phyloP scores from a whole-genome alignment of 75 land plant species.

The Selaginella moellendorffii region DNA sequence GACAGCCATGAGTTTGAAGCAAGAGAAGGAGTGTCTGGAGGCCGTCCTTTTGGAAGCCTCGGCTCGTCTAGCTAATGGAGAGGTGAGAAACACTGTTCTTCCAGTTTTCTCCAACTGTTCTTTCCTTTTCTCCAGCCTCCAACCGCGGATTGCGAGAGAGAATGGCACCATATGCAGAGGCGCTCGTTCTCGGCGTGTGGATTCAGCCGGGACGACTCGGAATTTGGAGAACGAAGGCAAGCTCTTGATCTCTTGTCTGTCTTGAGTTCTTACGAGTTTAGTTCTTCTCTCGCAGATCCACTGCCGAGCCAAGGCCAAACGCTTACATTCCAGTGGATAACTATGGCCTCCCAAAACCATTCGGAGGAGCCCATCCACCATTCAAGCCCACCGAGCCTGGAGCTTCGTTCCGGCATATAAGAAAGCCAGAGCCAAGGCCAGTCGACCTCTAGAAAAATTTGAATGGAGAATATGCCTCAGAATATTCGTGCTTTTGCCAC shows the following conservation, averaged over 20 bases:
- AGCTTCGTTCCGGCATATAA: neutral
- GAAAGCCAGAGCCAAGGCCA: neutral
- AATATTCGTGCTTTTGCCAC: too few species aligned
- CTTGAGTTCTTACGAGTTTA: neutral
- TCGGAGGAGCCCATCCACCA: neutral
- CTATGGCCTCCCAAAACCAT: neutral
- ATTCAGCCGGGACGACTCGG: neutral
- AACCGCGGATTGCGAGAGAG: neutral
- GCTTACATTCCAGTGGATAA: neutral
- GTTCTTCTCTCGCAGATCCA: neutral
- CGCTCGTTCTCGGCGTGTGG: neutral
- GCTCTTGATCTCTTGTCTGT: neutral
- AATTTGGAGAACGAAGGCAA: neutral
- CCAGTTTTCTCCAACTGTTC: neutral
- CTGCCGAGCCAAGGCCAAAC: neutral
- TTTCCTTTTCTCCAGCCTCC: neutral
- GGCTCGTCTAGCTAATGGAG: conserved; percentile 3
- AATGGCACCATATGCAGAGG: neutral
- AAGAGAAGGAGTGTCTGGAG: conserved; percentile 16
- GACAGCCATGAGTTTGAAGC: conserved; percentile 15
- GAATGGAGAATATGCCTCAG: too few species aligned
- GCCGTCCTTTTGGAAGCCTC: conserved; percentile 13
- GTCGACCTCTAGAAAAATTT: neutral
- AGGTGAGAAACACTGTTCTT: neutral
- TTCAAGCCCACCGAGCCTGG: neutral